These are phyloP conservation scores for Phytophthora fragariae DNA, from an alignment of 352 stramenopile species.

Conservation along the genomic window DNA sequence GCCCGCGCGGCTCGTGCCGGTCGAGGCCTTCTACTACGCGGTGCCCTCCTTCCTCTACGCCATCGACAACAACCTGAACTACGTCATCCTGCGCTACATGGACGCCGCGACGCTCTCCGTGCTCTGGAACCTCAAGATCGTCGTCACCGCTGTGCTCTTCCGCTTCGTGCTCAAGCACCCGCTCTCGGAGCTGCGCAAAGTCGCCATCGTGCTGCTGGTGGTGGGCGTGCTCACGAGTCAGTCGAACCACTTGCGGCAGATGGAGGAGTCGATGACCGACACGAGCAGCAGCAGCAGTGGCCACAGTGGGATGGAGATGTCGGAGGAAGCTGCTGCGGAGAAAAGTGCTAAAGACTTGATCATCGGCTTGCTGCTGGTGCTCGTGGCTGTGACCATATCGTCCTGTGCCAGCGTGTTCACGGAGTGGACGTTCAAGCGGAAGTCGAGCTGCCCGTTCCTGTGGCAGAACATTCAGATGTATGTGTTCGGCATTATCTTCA, in stretches of 20 bases:
- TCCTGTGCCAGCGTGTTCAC: constrained; percentile 88
- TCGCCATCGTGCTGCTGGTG: constrained; percentile 79
- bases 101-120: constrained; percentile 87
- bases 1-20: constrained; percentile 54
- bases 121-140: constrained; percentile 91
- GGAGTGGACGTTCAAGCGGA: constrained; percentile 88
- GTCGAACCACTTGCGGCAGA: constrained; percentile 70
- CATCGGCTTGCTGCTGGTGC: constrained; percentile 69
- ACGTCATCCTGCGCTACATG: constrained; percentile 88
- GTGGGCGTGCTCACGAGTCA: constrained; percentile 85
- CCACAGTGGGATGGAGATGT: constrained; percentile 17
- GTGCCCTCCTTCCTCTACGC: constrained; percentile 87
- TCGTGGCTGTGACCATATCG: constrained; percentile 79
- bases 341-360: constrained; percentile 42
- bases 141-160: constrained; percentile 87
- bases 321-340: constrained; percentile 23
- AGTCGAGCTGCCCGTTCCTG: constrained; percentile 73
- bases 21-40: constrained; percentile 77
- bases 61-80: constrained; percentile 91
- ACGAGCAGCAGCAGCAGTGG: constrained; percentile 19
- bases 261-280: constrained; percentile 23
- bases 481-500: constrained; percentile 86
- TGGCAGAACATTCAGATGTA: constrained; percentile 90
- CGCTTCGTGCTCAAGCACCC: constrained; percentile 80
- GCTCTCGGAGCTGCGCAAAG: constrained; percentile 75